Percentiles rank a stretch among this genome's conserved stretches.
These are phyloP conservation scores for Rosa chinensis DNA, from an alignment of 306 rosid species.

Conservation along the genomic window DNA sequence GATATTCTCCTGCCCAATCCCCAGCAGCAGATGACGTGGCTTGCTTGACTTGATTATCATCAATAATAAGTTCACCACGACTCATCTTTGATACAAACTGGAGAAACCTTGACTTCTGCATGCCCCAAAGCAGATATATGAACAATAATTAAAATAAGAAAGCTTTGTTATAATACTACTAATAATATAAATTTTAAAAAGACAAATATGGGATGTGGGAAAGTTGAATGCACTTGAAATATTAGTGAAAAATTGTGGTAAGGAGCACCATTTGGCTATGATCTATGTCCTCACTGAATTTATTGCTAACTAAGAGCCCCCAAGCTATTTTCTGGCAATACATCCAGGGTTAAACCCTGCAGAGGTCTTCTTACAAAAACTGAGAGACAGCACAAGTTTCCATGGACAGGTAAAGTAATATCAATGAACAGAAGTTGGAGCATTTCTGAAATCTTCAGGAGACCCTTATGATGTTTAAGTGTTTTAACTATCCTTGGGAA, in stretches of 20 bases:
- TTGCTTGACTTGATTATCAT: conserved; percentile 89
- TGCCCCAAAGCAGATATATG: conserved; percentile 9
- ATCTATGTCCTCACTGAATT: conserved; percentile 1
- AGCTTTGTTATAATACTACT: not conserved
- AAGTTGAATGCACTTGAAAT: not conserved
- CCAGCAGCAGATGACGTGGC: conserved; percentile 57
- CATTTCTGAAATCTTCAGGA: not conserved
- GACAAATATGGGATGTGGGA: not conserved
- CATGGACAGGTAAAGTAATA: conserved; percentile 3
- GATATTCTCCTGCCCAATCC: conserved; percentile 87
- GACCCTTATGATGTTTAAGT: not conserved
- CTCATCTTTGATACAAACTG: conserved; percentile 98
- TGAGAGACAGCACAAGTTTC: not conserved
- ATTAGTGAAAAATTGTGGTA: not conserved
- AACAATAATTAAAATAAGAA: not conserved
- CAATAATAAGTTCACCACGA: conserved; percentile 88
- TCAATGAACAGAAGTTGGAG: not conserved
- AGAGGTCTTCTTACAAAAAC: not conserved
- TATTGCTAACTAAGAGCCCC: not conserved
- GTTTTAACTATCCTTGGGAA: not conserved
- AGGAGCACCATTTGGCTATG: not conserved
- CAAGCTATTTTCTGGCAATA: not conserved
- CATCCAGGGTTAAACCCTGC: not conserved
- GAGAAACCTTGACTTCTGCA: conserved; percentile 92
- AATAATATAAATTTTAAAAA: not conserved